Percentiles rank a stretch among this genome's conserved stretches.
These are phyloP conservation scores for Neurospora sublineolata DNA, from an alignment of 495 filamentous ascomycete species.

Conservation along the genomic window DNA sequence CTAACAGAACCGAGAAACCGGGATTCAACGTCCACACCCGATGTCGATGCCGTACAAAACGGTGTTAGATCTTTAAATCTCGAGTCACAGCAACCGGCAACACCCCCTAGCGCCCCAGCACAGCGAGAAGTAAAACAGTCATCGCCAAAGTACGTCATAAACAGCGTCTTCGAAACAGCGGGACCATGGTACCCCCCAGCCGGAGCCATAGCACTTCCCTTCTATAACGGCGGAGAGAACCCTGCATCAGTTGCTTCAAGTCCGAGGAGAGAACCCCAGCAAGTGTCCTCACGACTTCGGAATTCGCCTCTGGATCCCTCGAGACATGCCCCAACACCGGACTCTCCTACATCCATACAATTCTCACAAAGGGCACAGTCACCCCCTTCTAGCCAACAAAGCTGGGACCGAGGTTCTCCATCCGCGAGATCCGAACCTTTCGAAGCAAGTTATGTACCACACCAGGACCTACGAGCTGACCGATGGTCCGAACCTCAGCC, in stretches of 20 bases:
- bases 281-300: background rate
- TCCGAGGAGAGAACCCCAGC: background rate
- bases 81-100: background rate
- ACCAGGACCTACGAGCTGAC: background rate
- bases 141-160: background rate
- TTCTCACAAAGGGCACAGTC: slow-evolving; percentile 1
- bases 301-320: background rate
- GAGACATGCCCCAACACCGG: background rate
- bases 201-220: slow-evolving; percentile 3
- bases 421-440: slow-evolving; percentile 9
- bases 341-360: background rate
- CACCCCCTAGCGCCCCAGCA: background rate
- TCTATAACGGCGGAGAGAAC: background rate
- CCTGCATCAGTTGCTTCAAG: background rate
- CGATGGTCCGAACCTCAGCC: slow-evolving; percentile 7
- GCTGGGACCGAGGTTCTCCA: slow-evolving; percentile 5
- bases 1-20: background rate
- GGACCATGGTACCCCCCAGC: slow-evolving; percentile 9
- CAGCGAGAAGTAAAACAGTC: background rate
- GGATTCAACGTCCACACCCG: background rate
- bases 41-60: background rate
- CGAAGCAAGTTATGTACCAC: background rate
- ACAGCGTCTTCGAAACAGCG: background rate
- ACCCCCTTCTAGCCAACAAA: background rate
- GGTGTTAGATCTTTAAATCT: background rate